Evolutionary conservation across 805 yeast genomes (phyloP).

Genomic region (Sugiyamaella marilandica): DNA sequence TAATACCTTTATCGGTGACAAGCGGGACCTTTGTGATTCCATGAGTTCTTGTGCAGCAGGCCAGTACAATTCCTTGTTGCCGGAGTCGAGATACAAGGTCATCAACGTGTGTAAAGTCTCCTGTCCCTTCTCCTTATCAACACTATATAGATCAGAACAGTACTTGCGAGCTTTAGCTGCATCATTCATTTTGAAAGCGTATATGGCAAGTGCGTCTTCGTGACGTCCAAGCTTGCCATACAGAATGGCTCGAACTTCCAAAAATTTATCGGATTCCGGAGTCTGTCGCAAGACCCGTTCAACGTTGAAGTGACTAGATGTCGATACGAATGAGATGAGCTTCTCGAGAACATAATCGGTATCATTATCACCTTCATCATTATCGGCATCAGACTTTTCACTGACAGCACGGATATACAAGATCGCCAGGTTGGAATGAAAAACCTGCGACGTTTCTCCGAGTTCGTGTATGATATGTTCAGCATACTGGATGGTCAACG

Average conservation of each 20-base stretch:
- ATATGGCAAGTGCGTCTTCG: constrained; percentile 55
- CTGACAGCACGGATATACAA: constrained; percentile 39
- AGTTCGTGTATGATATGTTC: constrained; percentile 45
- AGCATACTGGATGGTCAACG: constrained; percentile 44
- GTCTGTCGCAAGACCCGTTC: constrained; percentile 33
- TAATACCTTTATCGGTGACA: constrained; percentile 44
- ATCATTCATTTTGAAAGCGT: constrained; percentile 54
- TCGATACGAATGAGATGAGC: constrained; percentile 34
- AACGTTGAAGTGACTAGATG: constrained; percentile 39
- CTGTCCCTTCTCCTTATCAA: constrained; percentile 38
- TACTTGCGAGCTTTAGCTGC: constrained; percentile 55
- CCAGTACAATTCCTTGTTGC: constrained; percentile 28
- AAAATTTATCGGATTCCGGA: constrained; percentile 16
- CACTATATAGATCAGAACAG: constrained; percentile 46
- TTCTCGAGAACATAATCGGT: constrained; percentile 25
- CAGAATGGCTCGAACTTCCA: constrained; percentile 52
- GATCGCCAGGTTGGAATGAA: constrained; percentile 44
- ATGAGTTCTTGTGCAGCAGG: constrained; percentile 40
- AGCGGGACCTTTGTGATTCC: constrained; percentile 43
- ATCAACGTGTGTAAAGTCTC: constrained; percentile 47
- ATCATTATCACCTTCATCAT: constrained; percentile 20
- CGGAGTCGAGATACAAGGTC: constrained; percentile 33
- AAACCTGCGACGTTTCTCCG: constrained; percentile 34
- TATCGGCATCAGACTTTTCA: not conserved
- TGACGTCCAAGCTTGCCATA: constrained; percentile 57